Evolutionary conservation across 176 grass and related monocot species (phyloP).

Genomic region (Paspalum notatum): DNA sequence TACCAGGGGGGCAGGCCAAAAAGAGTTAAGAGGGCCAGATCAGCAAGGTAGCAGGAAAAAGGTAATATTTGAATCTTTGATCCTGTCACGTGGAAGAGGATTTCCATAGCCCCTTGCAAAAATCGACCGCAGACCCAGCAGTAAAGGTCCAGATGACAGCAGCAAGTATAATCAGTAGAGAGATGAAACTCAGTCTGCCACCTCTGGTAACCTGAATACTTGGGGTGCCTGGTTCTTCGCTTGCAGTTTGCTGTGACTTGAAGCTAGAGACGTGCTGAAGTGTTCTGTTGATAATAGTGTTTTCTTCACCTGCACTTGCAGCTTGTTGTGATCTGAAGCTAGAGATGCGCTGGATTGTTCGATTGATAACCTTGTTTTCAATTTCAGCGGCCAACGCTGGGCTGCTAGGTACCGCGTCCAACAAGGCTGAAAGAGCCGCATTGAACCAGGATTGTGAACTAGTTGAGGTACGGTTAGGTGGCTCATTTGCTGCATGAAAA

Average conservation of each 20-base stretch:
- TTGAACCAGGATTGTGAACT: slow-evolving; percentile 67
- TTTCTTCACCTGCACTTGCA: slow-evolving; percentile 46
- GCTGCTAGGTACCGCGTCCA: slow-evolving; percentile 77
- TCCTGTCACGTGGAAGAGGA: slow-evolving; percentile 31
- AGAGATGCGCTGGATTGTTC: slow-evolving; percentile 74
- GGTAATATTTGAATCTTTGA: rapidly evolving
- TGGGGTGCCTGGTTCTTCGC: slow-evolving; percentile 37
- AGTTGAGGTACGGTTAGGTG: slow-evolving; percentile 20
- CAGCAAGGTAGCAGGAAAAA: neutral
- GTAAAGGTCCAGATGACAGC: slow-evolving; percentile 73
- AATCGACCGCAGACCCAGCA: slow-evolving; percentile 52
- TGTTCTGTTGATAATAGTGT: slow-evolving; percentile 62
- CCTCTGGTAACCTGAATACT: slow-evolving; percentile 46
- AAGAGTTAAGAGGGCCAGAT: neutral
- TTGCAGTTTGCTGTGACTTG: slow-evolving; percentile 50
- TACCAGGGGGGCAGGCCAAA: neutral
- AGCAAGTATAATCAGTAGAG: slow-evolving; percentile 66
- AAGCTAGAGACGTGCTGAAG: slow-evolving; percentile 83
- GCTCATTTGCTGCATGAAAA: slow-evolving; percentile 42
- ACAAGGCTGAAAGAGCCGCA: slow-evolving; percentile 58
- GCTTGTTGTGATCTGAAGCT: slow-evolving; percentile 75
- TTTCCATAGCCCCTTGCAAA: slow-evolving; percentile 63
- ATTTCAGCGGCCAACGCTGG: slow-evolving; percentile 87
- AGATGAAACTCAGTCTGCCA: slow-evolving; percentile 54
- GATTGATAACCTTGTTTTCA: slow-evolving; percentile 67